Evolutionary conservation across 2,329 filamentous ascomycete genomes (phyloP).

Genomic region (Phyllosticta paracitricarpa): DNA sequence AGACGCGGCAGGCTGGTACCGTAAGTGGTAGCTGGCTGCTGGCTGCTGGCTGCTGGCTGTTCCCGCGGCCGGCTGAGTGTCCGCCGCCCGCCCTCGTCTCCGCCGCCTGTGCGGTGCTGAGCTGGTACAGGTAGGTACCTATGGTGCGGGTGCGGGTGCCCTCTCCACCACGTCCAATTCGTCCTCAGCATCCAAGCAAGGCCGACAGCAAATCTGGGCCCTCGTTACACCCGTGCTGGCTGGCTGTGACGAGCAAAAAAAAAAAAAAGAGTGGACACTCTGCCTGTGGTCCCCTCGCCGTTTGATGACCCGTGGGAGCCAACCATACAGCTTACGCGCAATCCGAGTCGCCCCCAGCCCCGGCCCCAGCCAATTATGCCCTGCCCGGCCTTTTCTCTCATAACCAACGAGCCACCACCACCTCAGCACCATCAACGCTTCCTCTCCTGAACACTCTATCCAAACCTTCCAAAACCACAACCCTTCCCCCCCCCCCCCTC

Average conservation of each 20-base stretch:
- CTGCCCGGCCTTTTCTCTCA: slow-evolving; percentile 9
- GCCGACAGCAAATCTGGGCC: slow-evolving; percentile 6
- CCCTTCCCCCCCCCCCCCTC: not conserved
- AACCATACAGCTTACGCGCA: slow-evolving; percentile 10
- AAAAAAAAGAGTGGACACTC: not conserved
- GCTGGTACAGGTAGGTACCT: no score
- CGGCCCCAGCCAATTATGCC: slow-evolving; percentile 7
- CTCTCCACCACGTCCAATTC: not conserved
- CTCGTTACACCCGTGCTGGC: slow-evolving; percentile 10
- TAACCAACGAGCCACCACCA: not conserved
- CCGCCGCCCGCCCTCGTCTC: not conserved
- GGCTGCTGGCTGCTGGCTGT: no score
- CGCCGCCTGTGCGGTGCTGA: no score
- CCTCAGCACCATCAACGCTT: not conserved
- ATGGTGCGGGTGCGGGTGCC: not conserved
- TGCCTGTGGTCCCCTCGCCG: slow-evolving; percentile 3
- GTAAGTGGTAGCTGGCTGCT: no score
- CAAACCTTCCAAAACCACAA: not conserved
- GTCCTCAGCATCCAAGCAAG: slow-evolving; percentile 6
- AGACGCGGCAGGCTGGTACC: no score
- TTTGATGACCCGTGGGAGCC: slow-evolving; percentile 7
- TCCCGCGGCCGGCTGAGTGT: not conserved
- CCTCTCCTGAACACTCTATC: slow-evolving; percentile 9
- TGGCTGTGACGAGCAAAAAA: not conserved
- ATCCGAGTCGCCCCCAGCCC: slow-evolving; percentile 9